These are phyloP conservation scores for Pichia sp. DNA, from an alignment of 1,139 yeast species.

Conservation along the genomic window DNA sequence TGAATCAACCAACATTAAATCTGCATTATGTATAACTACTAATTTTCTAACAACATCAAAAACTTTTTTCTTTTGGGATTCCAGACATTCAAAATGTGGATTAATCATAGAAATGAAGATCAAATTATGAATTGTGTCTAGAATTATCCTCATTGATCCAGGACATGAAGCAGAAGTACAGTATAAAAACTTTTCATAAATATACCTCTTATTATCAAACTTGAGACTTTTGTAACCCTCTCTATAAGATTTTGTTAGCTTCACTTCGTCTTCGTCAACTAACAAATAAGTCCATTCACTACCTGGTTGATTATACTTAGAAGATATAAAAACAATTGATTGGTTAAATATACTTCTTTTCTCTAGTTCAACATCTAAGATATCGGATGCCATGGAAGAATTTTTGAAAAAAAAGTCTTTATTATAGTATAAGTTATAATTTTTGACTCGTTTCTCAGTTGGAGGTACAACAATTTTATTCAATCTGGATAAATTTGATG, in stretches of 20 bases:
- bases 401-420: background rate
- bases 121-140: slow-evolving; percentile 13
- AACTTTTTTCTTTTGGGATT: slow-evolving; percentile 10
- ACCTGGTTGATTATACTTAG: background rate
- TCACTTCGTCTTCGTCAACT: slow-evolving; percentile 2
- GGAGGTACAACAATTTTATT: background rate
- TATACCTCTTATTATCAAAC: background rate
- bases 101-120: slow-evolving; percentile 5
- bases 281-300: slow-evolving; percentile 8
- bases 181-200: slow-evolving; percentile 8
- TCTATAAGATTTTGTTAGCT: background rate
- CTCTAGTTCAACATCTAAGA: background rate
- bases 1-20: slow-evolving; percentile 9
- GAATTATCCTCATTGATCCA: slow-evolving; percentile 7
- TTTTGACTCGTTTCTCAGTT: background rate
- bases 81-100: slow-evolving; percentile 13
- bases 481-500: background rate
- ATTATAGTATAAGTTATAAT: background rate
- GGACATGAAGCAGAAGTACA: slow-evolving; percentile 11
- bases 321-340: background rate
- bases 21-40: slow-evolving; percentile 9
- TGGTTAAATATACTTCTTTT: slow-evolving; percentile 3
- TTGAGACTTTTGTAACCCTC: background rate
- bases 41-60: slow-evolving; percentile 14
- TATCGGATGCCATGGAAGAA: background rate